phyloP scores from a whole-genome alignment of 176 grass and related monocot species.

The Oryza meridionalis region DNA sequence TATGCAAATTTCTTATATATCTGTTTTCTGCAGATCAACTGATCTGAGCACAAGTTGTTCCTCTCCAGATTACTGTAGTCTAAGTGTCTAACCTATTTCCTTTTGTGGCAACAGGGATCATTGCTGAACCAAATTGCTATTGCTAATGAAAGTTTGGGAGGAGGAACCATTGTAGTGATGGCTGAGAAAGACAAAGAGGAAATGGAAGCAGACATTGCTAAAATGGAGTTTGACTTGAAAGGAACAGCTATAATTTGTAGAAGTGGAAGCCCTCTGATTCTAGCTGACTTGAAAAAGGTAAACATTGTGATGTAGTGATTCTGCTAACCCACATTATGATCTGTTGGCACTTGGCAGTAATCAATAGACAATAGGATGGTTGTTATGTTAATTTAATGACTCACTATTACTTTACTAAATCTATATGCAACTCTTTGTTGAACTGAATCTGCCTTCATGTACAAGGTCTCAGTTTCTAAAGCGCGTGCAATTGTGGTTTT shows the following conservation, averaged over 20 bases:
- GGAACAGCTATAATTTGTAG: constrained; percentile 85
- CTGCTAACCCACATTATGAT: constrained; percentile 11
- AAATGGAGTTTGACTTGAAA: constrained; percentile 89
- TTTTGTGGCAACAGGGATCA: constrained; percentile 54
- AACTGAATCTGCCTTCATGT: constrained; percentile 37
- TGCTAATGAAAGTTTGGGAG: constrained; percentile 84
- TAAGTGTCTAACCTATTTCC: constrained; percentile 33
- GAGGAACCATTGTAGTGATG: constrained; percentile 79
- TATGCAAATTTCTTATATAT: not conserved
- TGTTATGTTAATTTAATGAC: constrained; percentile 34
- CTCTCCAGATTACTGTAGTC: constrained; percentile 1
- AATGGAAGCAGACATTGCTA: constrained; percentile 85
- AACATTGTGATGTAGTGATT: constrained; percentile 2
- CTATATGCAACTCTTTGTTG: constrained; percentile 13
- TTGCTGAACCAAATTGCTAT: constrained; percentile 82
- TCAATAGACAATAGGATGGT: not conserved
- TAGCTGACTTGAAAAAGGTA: constrained; percentile 85
- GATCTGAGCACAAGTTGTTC: not conserved
- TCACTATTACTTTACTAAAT: constrained; percentile 10
- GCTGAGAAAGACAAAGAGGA: constrained; percentile 83
- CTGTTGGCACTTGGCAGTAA: not conserved
- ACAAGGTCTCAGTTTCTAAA: constrained; percentile 82
- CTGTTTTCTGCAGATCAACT: not conserved
- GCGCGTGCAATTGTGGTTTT: constrained; percentile 76
- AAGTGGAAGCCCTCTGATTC: constrained; percentile 80